A percentile compares a stretch with the other conserved stretches of the same genome.
Evolutionary conservation across 1,284 basidiomycete genomes (phyloP).

Genomic region (Apiotrichum mycotoxinovorans): DNA sequence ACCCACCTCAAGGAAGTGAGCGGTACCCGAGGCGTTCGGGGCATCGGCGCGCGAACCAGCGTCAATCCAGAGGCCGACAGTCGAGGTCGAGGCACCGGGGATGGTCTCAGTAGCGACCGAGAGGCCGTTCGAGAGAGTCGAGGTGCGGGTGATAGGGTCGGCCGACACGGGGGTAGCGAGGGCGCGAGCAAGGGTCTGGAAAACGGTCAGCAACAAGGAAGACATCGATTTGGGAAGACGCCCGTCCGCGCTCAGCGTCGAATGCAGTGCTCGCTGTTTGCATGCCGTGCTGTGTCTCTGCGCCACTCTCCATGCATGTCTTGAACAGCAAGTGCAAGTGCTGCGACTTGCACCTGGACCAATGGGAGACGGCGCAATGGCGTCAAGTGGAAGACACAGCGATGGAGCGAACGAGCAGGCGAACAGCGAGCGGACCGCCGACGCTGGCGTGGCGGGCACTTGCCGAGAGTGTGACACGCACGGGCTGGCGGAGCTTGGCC

Average conservation of each 20-base stretch:
- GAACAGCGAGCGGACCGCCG: not conserved
- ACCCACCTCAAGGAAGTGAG: slow-evolving; percentile 90
- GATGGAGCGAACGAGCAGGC: not conserved
- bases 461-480: slow-evolving; percentile 12
- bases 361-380: slow-evolving; percentile 14
- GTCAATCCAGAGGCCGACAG: slow-evolving; percentile 98
- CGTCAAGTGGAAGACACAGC: not conserved
- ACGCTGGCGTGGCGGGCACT: not conserved
- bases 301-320: not conserved
- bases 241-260: no score
- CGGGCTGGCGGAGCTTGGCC: slow-evolving; percentile 23
- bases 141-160: slow-evolving; percentile 76
- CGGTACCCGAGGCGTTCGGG: slow-evolving; percentile 88
- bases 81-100: slow-evolving; percentile 92
- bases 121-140: slow-evolving; percentile 84
- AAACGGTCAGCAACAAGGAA: slow-evolving; percentile 1
- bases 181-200: slow-evolving; percentile 37
- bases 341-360: not conserved
- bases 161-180: slow-evolving; percentile 53
- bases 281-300: no score
- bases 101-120: slow-evolving; percentile 91
- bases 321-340: not conserved
- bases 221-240: no score
- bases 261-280: not conserved
- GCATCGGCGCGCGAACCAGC: slow-evolving; percentile 96